Percentiles rank a stretch among this genome's conserved stretches.
Evolutionary conservation across 805 yeast genomes (phyloP).

Genomic region (Cyberlindnera euphorbiiphila): DNA sequence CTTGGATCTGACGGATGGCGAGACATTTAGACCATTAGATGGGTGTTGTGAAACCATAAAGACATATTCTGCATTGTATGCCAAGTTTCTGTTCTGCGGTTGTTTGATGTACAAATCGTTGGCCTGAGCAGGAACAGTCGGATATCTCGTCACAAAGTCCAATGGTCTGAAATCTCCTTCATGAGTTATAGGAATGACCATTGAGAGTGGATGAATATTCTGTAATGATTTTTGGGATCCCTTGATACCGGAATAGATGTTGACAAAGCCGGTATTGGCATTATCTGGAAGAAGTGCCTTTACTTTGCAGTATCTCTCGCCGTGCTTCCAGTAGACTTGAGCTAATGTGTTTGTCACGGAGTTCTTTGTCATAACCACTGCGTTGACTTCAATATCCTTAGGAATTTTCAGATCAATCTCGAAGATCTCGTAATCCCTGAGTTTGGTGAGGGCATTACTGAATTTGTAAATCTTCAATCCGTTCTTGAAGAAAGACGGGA

Average conservation of each 20-base stretch:
- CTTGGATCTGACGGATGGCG: conserved; percentile 38
- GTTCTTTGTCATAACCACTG: conserved; percentile 48
- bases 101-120: conserved; percentile 79
- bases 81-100: conserved; percentile 72
- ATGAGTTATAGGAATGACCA: conserved; percentile 74
- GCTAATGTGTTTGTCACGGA: conserved; percentile 52
- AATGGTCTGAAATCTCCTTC: conserved; percentile 58
- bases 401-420: conserved; percentile 79
- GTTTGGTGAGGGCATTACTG: conserved; percentile 70
- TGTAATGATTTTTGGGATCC: conserved; percentile 55
- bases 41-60: conserved; percentile 59
- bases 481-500: conserved; percentile 70
- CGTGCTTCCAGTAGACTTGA: conserved; percentile 73
- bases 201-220: conserved; percentile 62
- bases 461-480: conserved; percentile 59
- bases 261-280: conserved; percentile 66
- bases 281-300: conserved; percentile 77
- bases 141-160: conserved; percentile 67
- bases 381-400: conserved; percentile 60
- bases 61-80: conserved; percentile 53
- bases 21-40: conserved; percentile 17
- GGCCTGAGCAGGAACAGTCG: conserved; percentile 62
- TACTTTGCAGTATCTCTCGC: conserved; percentile 63
- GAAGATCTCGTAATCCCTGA: conserved; percentile 71
- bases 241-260: conserved; percentile 66